Evolutionary conservation across 2,329 filamentous ascomycete genomes (phyloP).

Genomic region (Dothiorella sarmentorum): DNA sequence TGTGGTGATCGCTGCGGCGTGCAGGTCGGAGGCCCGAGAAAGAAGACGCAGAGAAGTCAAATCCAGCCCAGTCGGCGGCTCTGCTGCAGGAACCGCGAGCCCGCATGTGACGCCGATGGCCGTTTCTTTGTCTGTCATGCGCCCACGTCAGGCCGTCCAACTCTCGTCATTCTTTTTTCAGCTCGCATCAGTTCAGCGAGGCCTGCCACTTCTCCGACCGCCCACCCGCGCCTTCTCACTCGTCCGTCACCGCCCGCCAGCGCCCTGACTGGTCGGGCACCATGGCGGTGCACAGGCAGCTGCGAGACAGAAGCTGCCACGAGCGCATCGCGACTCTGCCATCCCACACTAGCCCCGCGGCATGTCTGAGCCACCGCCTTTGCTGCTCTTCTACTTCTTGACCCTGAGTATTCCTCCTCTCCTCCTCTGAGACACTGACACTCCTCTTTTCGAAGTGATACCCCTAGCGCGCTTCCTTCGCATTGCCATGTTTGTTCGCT

Average conservation of each 20-base stretch:
- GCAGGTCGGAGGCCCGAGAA: background rate
- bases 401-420: background rate
- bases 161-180: constrained; percentile 3
- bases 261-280: constrained; percentile 3
- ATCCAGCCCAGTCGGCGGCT: background rate
- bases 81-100: constrained; percentile 5
- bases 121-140: constrained; percentile 11
- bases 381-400: background rate
- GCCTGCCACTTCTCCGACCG: background rate
- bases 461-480: constrained; percentile 9
- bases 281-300: constrained; percentile 1
- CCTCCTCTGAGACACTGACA: constrained; percentile 4
- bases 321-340: constrained; percentile 12
- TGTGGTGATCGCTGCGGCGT: background rate
- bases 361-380: background rate
- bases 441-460: background rate
- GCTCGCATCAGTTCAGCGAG: background rate
- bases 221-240: background rate
- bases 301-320: constrained; percentile 11
- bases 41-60: too few relatives aligned
- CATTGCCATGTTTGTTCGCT: constrained; percentile 2
- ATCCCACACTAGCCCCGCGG: background rate
- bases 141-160: constrained; percentile 10
- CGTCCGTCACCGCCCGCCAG: background rate
- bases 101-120: constrained; percentile 8